Conservation (phyloP, 768 basidiomycete species). For the Mycena epipterygia region DNA sequence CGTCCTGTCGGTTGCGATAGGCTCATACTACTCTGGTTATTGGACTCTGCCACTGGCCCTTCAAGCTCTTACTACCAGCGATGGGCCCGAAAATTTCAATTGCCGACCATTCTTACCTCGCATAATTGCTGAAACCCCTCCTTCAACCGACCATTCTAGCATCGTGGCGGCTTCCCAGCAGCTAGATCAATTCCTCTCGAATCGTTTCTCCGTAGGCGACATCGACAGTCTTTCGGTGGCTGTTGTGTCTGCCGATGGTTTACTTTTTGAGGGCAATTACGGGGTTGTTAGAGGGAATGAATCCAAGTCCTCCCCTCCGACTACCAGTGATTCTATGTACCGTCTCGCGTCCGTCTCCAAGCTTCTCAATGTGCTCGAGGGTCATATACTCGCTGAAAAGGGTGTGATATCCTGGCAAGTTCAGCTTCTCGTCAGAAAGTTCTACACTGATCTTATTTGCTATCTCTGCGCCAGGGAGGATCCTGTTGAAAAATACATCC, state of each 20-base stretch:
- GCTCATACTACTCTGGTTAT: neutral
- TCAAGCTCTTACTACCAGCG: neutral
- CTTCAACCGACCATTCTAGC: neutral
- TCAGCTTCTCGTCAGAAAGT: no score
- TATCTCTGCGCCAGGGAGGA: conserved; percentile 50
- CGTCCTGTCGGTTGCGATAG: neutral
- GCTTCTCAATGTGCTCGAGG: conserved; percentile 53
- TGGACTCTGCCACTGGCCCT: neutral
- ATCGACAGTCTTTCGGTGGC: conserved; percentile 58
- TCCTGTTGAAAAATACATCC: conserved; percentile 49
- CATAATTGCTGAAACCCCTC: neutral
- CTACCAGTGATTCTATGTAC: conserved; percentile 51
- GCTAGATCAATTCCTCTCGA: conserved; percentile 8
- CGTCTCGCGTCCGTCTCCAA: conserved; percentile 57
- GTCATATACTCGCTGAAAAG: conserved; percentile 51
- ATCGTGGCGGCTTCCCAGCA: neutral
- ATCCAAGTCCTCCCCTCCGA: conserved; percentile 21
- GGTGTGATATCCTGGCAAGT: conserved; percentile 46
- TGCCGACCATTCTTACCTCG: conserved; percentile 11
- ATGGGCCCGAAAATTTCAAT: neutral
- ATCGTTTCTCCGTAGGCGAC: conserved; percentile 40
- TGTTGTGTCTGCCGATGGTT: conserved; percentile 50
- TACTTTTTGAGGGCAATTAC: conserved; percentile 52
- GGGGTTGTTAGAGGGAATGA: conserved; percentile 52
- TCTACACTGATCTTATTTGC: neutral